Evolutionary conservation across 768 basidiomycete genomes (phyloP).

Genomic region (Scleroderma citrinum): DNA sequence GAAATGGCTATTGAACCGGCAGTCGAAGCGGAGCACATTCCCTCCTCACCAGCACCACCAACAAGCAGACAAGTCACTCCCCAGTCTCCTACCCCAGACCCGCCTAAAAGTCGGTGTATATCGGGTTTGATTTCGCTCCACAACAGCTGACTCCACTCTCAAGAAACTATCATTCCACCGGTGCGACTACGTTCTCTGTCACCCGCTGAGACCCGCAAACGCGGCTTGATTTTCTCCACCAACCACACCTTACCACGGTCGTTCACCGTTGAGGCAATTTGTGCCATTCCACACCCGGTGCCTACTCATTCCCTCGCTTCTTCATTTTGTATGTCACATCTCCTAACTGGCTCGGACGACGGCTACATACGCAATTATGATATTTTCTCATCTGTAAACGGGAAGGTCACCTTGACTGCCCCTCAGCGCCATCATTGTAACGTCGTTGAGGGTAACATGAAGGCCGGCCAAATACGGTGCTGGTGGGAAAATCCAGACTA

Average conservation of each 20-base stretch:
- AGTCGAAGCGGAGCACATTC: conserved; percentile 26
- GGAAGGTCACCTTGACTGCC: conserved; percentile 79
- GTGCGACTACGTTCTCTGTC: conserved; percentile 41
- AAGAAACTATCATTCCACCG: conserved; percentile 15
- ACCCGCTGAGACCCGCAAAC: conserved; percentile 50
- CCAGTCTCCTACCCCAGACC: conserved; percentile 26
- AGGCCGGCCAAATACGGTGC: conserved; percentile 75
- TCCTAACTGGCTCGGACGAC: conserved; percentile 89
- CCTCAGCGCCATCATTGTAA: conserved; percentile 86
- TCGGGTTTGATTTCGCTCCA: background rate
- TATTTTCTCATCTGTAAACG: conserved; percentile 82
- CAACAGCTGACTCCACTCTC: conserved; percentile 15
- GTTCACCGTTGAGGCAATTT: conserved; percentile 85
- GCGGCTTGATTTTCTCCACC: conserved; percentile 32
- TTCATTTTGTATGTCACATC: conserved; percentile 80
- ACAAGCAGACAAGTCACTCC: conserved; percentile 19
- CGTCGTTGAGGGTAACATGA: conserved; percentile 88
- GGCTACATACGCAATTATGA: conserved; percentile 93
- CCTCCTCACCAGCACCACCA: conserved; percentile 23
- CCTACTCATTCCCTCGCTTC: conserved; percentile 86
- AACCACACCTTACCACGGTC: conserved; percentile 41
- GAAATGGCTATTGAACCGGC: conserved; percentile 32
- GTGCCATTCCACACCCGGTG: conserved; percentile 83
- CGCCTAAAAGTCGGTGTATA: conserved; percentile 26
- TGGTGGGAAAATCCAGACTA: conserved; percentile 81